A percentile compares a stretch with the other conserved stretches of the same genome.
Conservation (phyloP, 805 yeast species). For the Yamadazyma kitorensis region DNA sequence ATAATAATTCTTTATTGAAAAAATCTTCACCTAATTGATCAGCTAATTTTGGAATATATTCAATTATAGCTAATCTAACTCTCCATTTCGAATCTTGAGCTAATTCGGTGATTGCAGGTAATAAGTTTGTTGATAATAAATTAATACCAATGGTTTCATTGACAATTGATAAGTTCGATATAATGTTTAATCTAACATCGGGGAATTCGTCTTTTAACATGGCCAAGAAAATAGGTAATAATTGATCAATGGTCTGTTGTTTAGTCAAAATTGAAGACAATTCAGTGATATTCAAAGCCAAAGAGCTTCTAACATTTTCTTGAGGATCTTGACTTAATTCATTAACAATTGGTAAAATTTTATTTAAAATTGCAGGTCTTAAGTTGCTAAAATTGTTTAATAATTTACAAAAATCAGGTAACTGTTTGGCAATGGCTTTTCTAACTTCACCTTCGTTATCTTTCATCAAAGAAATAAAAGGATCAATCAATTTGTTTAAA, state of each 20-base stretch:
- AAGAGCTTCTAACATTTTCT: slow-evolving; percentile 89
- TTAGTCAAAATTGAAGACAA: slow-evolving; percentile 83
- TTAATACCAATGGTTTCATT: slow-evolving; percentile 94
- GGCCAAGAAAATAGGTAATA: slow-evolving; percentile 83
- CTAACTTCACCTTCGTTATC: slow-evolving; percentile 97
- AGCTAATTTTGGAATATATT: slow-evolving; percentile 92
- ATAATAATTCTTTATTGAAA: slow-evolving; percentile 88
- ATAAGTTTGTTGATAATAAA: slow-evolving; percentile 74
- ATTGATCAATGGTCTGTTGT: slow-evolving; percentile 74
- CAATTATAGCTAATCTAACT: slow-evolving; percentile 93
- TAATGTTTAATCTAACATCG: slow-evolving; percentile 91
- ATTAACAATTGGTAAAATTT: slow-evolving; percentile 79
- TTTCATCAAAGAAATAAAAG: slow-evolving; percentile 73
- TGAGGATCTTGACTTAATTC: slow-evolving; percentile 85
- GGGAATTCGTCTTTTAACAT: slow-evolving; percentile 98
- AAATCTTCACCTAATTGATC: slow-evolving; percentile 91
- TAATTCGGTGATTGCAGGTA: slow-evolving; percentile 94
- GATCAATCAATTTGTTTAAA: slow-evolving; percentile 59
- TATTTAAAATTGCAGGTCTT: slow-evolving; percentile 54
- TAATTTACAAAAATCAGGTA: slow-evolving; percentile 68
- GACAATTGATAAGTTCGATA: slow-evolving; percentile 85
- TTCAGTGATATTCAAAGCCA: slow-evolving; percentile 84
- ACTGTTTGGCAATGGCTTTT: slow-evolving; percentile 88
- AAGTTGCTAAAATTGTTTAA: slow-evolving; percentile 35
- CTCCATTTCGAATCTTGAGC: slow-evolving; percentile 98